A percentile compares a stretch with the other conserved stretches of the same genome.
These are phyloP conservation scores for Afroboletus lepidellus DNA, from an alignment of 1,284 basidiomycete species.

Conservation along the genomic window DNA sequence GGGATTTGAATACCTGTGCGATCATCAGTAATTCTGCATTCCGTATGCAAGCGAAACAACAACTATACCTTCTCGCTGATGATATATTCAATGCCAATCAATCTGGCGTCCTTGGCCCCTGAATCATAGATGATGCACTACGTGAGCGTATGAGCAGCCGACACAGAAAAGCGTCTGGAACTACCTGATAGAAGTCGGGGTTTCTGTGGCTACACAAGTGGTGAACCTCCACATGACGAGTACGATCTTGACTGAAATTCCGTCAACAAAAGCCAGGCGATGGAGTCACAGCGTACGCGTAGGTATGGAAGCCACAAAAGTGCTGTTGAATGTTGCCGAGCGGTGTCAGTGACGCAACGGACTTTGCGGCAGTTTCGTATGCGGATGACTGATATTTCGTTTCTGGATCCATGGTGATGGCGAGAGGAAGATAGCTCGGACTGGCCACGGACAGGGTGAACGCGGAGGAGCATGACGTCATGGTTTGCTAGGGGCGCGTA, in stretches of 20 bases:
- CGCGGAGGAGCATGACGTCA: conserved; percentile 1
- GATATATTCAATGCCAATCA: conserved; percentile 56
- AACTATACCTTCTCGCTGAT: conserved; percentile 39
- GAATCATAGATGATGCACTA: conserved; percentile 49
- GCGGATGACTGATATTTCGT: conserved; percentile 1
- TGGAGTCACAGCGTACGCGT: conserved; percentile 27
- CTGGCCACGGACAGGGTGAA: not conserved
- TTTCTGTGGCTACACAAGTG: conserved; percentile 33
- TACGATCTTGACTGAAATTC: conserved; percentile 30
- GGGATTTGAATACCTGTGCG: conserved; percentile 37
- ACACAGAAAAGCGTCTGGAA: not conserved
- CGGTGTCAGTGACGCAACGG: conserved; percentile 46
- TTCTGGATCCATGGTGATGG: conserved; percentile 13
- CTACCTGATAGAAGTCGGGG: conserved; percentile 21
- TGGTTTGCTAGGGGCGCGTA: conserved; percentile 11
- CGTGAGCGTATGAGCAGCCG: conserved; percentile 1
- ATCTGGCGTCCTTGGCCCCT: conserved; percentile 41
- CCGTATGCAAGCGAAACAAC: not conserved
- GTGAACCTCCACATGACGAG: conserved; percentile 35
- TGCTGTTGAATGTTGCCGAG: conserved; percentile 49
- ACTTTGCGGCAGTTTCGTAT: conserved; percentile 36
- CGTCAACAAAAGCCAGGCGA: not conserved
- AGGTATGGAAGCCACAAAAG: conserved; percentile 45
- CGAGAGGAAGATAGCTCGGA: not conserved
- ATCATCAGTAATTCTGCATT: not conserved